Evolutionary conservation across 1,284 basidiomycete genomes (phyloP), one percentile per base, ranked within the genome.

Genomic region (Cryptococcus floricola): DNA sequence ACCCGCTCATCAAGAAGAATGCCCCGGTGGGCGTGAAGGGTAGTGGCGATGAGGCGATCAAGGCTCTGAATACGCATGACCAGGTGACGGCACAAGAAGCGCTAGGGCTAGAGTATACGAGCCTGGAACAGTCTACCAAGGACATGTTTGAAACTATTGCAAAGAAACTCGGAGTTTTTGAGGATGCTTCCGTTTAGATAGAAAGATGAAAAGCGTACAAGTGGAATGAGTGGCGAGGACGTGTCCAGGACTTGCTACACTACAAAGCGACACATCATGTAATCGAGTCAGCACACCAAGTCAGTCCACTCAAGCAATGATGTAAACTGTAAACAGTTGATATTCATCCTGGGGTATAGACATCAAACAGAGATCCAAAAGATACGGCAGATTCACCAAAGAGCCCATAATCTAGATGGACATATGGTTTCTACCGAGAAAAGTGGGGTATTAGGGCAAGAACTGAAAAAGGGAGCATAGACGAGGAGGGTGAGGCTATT

Each of bases 61-160:
- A 54, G n/a, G 42, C 56, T 31, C 57, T 58, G 28, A 68, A 60
- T 49, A 38, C 61, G 14, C 57, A 59, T 53, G 62, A 66, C 34
- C 70, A 71, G 12, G 51, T 57, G 19, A 75, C 73, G 60, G 65
- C 68, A 10, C 57, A 61, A 14, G 59, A 63, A 19, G 63, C 68
- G 38, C 61, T 75, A 12, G 74, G 70, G 7, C 58, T 74, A 54
- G 58, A 69, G 53, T 75, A 74, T 53, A 61, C 52, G 23, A 27
- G 56, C 8, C 41, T 74, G 18, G 66, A 70, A 47, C 55, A 62
- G 6, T 59, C 61, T 14, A 52, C 69, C 39, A 56, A 63, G 48
- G 71, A 75, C 49, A 74, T 69, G 58, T 62, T 61, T 14, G 58
- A 67, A 48, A 65, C 64, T 46, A 53, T 75, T 53, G 56, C 65